Percentiles rank a stretch among this genome's conserved stretches.
phyloP scores from a whole-genome alignment of 2,329 filamentous ascomycete species.

The Fusarium palustre region DNA sequence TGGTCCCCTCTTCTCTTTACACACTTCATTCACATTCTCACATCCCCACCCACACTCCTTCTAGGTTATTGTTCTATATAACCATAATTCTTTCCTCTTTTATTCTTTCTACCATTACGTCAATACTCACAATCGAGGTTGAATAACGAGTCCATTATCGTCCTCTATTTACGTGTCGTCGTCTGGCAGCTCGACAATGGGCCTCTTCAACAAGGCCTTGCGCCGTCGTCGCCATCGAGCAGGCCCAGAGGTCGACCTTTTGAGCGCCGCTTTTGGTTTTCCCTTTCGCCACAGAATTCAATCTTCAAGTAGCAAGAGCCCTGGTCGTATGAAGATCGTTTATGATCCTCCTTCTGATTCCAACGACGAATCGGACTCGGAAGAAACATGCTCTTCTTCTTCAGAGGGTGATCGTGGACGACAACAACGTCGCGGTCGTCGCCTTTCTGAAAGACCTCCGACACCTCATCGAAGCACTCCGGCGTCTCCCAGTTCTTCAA shows the following conservation, averaged over 20 bases:
- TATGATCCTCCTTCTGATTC: conserved; percentile 24
- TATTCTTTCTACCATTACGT: not conserved
- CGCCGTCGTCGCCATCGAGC: conserved; percentile 26
- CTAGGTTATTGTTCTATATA: conserved; percentile 8
- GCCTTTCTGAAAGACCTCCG: conserved; percentile 7
- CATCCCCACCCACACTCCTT: conserved; percentile 12
- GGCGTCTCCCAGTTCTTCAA: conserved; percentile 9
- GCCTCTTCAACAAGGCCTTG: conserved; percentile 31
- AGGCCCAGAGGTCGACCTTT: conserved; percentile 44
- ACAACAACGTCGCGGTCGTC: not conserved
- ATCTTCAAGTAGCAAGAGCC: conserved; percentile 8
- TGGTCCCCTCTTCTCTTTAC: not conserved
- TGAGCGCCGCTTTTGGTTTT: conserved; percentile 47
- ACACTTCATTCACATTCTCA: not conserved
- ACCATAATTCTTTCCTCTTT: conserved; percentile 1
- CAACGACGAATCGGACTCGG: conserved; percentile 13
- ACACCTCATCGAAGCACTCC: conserved; percentile 1
- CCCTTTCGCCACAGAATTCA: conserved; percentile 36
- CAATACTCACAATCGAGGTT: not conserved
- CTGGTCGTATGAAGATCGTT: conserved; percentile 6
- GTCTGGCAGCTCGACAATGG: conserved; percentile 34
- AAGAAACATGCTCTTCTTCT: conserved; percentile 10
- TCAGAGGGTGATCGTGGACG: conserved; percentile 15
- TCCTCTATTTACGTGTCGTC: not conserved
- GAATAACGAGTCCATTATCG: not conserved